phyloP scores from a whole-genome alignment of 2,329 filamentous ascomycete species.

The Boeremia lycopersici region DNA sequence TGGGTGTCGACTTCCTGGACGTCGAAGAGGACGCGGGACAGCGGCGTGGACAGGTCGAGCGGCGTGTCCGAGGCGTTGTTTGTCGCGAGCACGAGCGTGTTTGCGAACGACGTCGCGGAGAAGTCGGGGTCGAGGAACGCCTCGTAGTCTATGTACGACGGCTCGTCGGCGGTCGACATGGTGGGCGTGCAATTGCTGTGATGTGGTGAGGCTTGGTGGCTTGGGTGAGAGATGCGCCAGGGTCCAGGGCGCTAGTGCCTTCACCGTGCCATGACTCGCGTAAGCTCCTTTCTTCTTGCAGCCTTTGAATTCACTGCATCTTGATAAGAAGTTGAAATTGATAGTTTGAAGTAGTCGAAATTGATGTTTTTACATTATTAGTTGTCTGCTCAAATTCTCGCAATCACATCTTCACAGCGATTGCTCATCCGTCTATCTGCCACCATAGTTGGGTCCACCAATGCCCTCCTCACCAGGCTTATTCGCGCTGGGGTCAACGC shows the following conservation, averaged over 20 bases:
- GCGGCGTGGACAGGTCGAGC: slow-evolving; percentile 89
- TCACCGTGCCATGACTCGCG: slow-evolving; percentile 12
- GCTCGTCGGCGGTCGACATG: slow-evolving; percentile 55
- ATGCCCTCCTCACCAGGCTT: slow-evolving; percentile 26
- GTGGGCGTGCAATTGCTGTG: slow-evolving; percentile 11
- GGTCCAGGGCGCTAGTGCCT: slow-evolving; percentile 17
- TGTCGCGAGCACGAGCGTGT: slow-evolving; percentile 83
- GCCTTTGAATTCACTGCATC: neutral
- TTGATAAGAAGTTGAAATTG: too few species aligned
- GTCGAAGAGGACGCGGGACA: slow-evolving; percentile 94
- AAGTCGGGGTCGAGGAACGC: slow-evolving; percentile 85
- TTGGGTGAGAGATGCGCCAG: neutral
- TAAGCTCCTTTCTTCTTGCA: slow-evolving; percentile 5
- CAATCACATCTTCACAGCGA: neutral
- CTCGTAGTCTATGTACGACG: slow-evolving; percentile 95
- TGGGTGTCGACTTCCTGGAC: slow-evolving; percentile 96
- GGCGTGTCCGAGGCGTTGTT: slow-evolving; percentile 91
- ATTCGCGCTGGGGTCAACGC: slow-evolving; percentile 24
- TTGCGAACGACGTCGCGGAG: slow-evolving; percentile 81
- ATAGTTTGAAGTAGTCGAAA: too few species aligned
- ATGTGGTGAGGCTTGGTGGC: neutral
- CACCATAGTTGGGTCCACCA: slow-evolving; percentile 23
- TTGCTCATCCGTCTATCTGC: slow-evolving; percentile 1
- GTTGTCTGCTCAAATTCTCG: neutral
- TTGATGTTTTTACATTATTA: neutral